Evolutionary conservation across 2,329 filamentous ascomycete species (phyloP).

Genomic region (Diaporthe ilicicola): DNA sequence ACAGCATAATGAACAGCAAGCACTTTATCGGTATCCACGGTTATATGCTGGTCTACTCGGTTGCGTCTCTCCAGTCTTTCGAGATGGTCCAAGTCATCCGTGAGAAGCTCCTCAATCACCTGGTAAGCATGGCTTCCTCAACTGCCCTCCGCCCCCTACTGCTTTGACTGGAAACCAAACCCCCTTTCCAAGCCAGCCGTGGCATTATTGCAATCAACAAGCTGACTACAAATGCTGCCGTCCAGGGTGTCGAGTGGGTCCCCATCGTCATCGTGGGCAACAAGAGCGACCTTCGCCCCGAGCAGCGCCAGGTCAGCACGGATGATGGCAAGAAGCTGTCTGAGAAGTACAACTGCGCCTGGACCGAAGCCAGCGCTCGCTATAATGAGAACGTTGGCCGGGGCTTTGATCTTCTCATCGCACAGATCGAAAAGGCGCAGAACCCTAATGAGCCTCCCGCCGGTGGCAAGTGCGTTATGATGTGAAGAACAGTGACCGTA

Average conservation of each 20-base stretch:
- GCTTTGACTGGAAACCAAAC: neutral
- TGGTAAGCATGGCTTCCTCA: conserved; percentile 65
- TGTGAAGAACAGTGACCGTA: conserved; percentile 64
- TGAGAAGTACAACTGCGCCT: conserved; percentile 89
- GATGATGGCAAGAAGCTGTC: conserved; percentile 87
- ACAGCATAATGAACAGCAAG: conserved; percentile 97
- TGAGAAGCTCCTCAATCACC: conserved; percentile 96
- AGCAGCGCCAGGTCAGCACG: conserved; percentile 88
- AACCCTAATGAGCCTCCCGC: conserved; percentile 86
- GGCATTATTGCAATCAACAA: neutral
- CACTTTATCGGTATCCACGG: conserved; percentile 99
- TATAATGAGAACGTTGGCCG: conserved; percentile 94
- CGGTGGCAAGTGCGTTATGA: conserved; percentile 82
- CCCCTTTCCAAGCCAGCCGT: neutral
- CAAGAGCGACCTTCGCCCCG: conserved; percentile 91
- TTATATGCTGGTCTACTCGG: conserved; percentile 99
- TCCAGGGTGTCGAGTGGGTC: conserved; percentile 87
- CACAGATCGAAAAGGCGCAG: conserved; percentile 92
- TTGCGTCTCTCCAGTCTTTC: conserved; percentile 90
- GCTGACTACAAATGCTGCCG: neutral
- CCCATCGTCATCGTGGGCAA: conserved; percentile 96
- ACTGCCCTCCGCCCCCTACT: neutral
- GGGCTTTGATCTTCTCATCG: conserved; percentile 93
- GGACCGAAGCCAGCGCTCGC: conserved; percentile 92
- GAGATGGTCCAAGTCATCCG: conserved; percentile 97